Evolutionary conservation across 345 rosid species (phyloP).

Genomic region (Eucalyptus marginata): DNA sequence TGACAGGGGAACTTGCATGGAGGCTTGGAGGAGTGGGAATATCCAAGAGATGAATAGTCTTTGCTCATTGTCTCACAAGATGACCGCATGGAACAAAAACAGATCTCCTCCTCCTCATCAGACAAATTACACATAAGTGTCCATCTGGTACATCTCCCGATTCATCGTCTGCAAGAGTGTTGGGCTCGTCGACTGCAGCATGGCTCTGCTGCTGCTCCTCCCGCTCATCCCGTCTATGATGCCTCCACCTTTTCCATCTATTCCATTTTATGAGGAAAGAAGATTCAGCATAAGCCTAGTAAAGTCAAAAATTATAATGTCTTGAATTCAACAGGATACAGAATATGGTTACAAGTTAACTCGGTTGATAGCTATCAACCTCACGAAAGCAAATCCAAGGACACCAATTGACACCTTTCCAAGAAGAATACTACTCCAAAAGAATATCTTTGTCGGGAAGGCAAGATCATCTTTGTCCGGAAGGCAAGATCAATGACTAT

Average conservation of each 20-base stretch:
- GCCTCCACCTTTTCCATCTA: slow-evolving; percentile 53
- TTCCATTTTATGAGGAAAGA: slow-evolving; percentile 51
- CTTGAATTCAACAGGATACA: background rate
- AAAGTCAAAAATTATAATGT: background rate
- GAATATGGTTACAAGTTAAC: background rate
- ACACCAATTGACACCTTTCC: slow-evolving; percentile 52
- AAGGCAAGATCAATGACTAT: slow-evolving; percentile 58
- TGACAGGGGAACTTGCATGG: slow-evolving; percentile 79
- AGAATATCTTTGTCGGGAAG: background rate
- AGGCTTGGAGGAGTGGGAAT: slow-evolving; percentile 35
- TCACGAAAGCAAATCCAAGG: slow-evolving; percentile 61
- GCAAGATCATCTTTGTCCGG: too few relatives aligned
- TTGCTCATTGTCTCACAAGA: slow-evolving; percentile 63
- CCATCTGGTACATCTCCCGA: slow-evolving; percentile 56
- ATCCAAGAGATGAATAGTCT: slow-evolving; percentile 29
- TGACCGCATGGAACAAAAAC: slow-evolving; percentile 89
- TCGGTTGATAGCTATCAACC: slow-evolving; percentile 17
- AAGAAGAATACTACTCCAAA: slow-evolving; percentile 51
- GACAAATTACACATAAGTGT: slow-evolving; percentile 70
- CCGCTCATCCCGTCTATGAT: slow-evolving; percentile 9
- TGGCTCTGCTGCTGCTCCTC: slow-evolving; percentile 3
- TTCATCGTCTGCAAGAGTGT: slow-evolving; percentile 19
- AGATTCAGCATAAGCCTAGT: background rate
- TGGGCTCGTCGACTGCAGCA: slow-evolving; percentile 3
- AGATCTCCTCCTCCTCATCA: slow-evolving; percentile 45